These are phyloP conservation scores for Aspergillus eucalypticola DNA, from an alignment of 2,329 filamentous ascomycete genomes.

Conservation along the genomic window DNA sequence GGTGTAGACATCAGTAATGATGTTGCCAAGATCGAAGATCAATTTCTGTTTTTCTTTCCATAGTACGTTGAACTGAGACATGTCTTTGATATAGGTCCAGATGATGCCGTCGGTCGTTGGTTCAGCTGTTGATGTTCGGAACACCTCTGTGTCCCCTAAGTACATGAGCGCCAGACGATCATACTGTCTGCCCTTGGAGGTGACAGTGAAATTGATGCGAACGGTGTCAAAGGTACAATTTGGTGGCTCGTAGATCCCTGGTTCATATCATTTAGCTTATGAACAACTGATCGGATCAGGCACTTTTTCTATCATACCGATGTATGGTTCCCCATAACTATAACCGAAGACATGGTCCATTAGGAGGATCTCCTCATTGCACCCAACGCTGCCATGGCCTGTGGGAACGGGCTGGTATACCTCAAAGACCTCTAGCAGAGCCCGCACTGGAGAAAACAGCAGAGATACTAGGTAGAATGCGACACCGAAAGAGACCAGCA, in stretches of 20 bases:
- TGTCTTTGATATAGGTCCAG: slow-evolving; percentile 78
- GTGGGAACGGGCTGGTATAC: slow-evolving; percentile 64
- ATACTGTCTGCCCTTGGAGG: slow-evolving; percentile 70
- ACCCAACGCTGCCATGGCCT: slow-evolving; percentile 31
- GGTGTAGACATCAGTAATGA: slow-evolving; percentile 71
- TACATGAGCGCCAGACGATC: slow-evolving; percentile 77
- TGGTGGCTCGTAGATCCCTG: slow-evolving; percentile 65
- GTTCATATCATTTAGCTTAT: not conserved
- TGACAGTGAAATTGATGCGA: slow-evolving; percentile 73
- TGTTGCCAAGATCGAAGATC: slow-evolving; percentile 77
- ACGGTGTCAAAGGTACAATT: slow-evolving; percentile 71
- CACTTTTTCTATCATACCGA: slow-evolving; percentile 55
- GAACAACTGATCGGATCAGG: not conserved
- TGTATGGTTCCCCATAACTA: slow-evolving; percentile 72
- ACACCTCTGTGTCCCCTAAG: slow-evolving; percentile 76
- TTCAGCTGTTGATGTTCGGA: slow-evolving; percentile 79
- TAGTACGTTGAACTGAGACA: slow-evolving; percentile 68
- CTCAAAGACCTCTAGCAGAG: slow-evolving; percentile 64
- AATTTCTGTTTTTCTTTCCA: slow-evolving; percentile 70
- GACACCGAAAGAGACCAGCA: not conserved
- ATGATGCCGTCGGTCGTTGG: slow-evolving; percentile 69
- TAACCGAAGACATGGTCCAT: slow-evolving; percentile 71
- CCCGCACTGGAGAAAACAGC: slow-evolving; percentile 2
- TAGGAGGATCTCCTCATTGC: slow-evolving; percentile 51
- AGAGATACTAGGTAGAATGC: slow-evolving; percentile 6